Conservation (phyloP, 2,329 filamentous ascomycete species). For the Fusarium burgessii region DNA sequence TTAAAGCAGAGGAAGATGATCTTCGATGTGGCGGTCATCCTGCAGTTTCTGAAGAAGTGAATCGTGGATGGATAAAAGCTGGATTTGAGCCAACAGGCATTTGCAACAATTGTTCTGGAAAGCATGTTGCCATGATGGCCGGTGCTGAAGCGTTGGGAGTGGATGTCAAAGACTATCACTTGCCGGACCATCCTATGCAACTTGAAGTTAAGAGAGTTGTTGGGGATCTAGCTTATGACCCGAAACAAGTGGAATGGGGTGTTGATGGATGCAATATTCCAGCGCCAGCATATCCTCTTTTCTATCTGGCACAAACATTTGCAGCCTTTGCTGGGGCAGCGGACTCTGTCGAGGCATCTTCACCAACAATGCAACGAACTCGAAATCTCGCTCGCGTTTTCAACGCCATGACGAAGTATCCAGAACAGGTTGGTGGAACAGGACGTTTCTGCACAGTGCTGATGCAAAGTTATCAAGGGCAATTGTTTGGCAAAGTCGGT, state of each 20-base stretch:
- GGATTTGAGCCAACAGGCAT: slow-evolving; percentile 54
- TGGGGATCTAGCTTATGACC: slow-evolving; percentile 50
- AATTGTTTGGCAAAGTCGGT: slow-evolving; percentile 60
- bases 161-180: slow-evolving; percentile 51
- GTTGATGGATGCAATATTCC: slow-evolving; percentile 62
- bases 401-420: slow-evolving; percentile 56
- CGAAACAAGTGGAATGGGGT: slow-evolving; percentile 54
- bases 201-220: slow-evolving; percentile 52
- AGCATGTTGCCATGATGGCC: slow-evolving; percentile 61
- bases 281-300: slow-evolving; percentile 57
- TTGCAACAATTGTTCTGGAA: slow-evolving; percentile 62
- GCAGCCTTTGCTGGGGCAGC: slow-evolving; percentile 53
- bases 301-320: slow-evolving; percentile 51
- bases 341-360: slow-evolving; percentile 13
- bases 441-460: slow-evolving; percentile 60
- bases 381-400: slow-evolving; percentile 53
- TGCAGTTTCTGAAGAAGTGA: slow-evolving; percentile 51
- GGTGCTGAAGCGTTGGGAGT: slow-evolving; percentile 54
- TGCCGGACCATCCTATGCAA: slow-evolving; percentile 54
- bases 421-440: slow-evolving; percentile 59
- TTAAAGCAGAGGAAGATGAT: slow-evolving; percentile 50
- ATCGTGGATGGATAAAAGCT: slow-evolving; percentile 54
- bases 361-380: slow-evolving; percentile 16
- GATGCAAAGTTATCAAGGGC: slow-evolving; percentile 54
- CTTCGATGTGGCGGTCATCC: slow-evolving; percentile 59